A percentile compares a stretch with the other conserved stretches of the same genome.
Conservation (phyloP, 108 stramenopile species). For the Fistulifera solaris region DNA sequence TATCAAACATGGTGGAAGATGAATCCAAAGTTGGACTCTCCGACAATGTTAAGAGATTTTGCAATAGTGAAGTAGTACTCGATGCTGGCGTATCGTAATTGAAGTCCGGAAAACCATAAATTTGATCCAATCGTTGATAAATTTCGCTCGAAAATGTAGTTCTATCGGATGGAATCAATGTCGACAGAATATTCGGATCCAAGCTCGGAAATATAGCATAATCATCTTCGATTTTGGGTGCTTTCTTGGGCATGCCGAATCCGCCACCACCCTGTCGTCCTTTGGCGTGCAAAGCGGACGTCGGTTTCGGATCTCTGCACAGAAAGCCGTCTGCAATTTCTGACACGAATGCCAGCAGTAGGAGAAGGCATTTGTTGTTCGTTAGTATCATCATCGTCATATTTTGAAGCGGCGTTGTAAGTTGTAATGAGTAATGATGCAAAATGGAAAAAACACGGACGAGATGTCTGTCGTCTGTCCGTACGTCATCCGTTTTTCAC, state of each 20-base stretch:
- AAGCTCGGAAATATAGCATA: constrained; percentile 54
- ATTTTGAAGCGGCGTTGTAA: too few species aligned
- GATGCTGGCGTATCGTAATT: constrained; percentile 31
- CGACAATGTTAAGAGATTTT: background rate
- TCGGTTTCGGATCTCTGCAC: too few species aligned
- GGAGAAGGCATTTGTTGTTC: too few species aligned
- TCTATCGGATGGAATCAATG: constrained; percentile 33
- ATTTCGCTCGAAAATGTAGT: constrained; percentile 48
- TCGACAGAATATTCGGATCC: constrained; percentile 40
- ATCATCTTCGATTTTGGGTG: constrained; percentile 16
- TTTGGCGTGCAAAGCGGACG: too few species aligned
- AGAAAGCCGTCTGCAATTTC: too few species aligned
- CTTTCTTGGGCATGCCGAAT: background rate
- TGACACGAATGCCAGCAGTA: too few species aligned
- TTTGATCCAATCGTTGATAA: constrained; percentile 71
- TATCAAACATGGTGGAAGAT: constrained; percentile 1
- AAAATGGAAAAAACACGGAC: too few species aligned
- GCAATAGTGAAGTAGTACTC: background rate
- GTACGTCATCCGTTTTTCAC: too few species aligned
- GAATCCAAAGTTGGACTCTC: constrained; percentile 3
- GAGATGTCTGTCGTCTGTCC: too few species aligned
- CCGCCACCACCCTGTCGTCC: background rate
- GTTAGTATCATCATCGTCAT: too few species aligned
- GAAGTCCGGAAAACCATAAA: constrained; percentile 74
- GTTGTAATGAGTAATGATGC: too few species aligned